Conservation (phyloP, 129 eudicot genomes). For the Daucus carota region DNA sequence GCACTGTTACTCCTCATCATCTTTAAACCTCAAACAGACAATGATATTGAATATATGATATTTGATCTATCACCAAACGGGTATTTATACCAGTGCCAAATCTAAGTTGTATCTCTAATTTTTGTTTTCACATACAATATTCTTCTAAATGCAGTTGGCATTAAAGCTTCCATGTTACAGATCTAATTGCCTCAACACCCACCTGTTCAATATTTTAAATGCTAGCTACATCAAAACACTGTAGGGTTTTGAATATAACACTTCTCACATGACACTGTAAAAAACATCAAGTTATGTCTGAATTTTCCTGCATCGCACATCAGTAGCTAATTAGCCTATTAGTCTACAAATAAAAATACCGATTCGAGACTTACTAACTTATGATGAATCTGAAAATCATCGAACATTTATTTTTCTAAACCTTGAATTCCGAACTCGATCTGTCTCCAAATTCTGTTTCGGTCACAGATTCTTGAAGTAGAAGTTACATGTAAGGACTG, state of each 20-base stretch:
- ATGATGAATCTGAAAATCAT: too few species aligned
- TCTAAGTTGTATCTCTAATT: neutral
- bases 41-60: neutral
- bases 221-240: neutral
- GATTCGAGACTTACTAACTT: too few species aligned
- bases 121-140: neutral
- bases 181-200: neutral
- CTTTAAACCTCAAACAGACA: neutral
- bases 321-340: too few species aligned
- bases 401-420: too few species aligned
- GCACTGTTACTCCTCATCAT: conserved; percentile 17
- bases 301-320: too few species aligned
- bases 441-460: too few species aligned
- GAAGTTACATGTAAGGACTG: too few species aligned
- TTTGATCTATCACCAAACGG: neutral
- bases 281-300: too few species aligned
- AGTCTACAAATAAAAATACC: too few species aligned
- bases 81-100: neutral
- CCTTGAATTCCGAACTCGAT: too few species aligned
- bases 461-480: too few species aligned
- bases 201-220: neutral
- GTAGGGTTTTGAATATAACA: neutral
- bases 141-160: conserved; percentile 1
- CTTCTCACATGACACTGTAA: neutral
- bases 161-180: neutral